phyloP scores from a whole-genome alignment of 2,329 filamentous ascomycete species.

The Arthroderma uncinatum region DNA sequence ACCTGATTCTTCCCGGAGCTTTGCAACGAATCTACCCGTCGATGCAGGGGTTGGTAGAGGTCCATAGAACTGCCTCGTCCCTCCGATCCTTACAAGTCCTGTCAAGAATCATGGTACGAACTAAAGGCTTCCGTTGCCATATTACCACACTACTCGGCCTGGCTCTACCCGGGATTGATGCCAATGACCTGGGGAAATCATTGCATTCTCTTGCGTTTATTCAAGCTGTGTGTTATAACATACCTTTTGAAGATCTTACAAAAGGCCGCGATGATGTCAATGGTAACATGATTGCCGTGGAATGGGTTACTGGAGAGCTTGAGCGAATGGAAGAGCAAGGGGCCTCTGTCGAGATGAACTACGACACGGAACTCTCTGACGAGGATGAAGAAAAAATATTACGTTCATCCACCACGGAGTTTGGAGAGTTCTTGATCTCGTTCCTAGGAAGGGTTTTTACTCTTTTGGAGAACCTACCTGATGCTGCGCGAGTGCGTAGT shows the following conservation, averaged over 20 bases:
- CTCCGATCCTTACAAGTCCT: constrained; percentile 85
- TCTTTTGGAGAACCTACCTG: constrained; percentile 84
- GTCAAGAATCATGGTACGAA: constrained; percentile 77
- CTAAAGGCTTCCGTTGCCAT: constrained; percentile 94
- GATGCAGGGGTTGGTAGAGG: constrained; percentile 90
- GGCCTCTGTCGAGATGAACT: constrained; percentile 74
- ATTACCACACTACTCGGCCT: constrained; percentile 88
- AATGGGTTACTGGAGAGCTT: constrained; percentile 92
- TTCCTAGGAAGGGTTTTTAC: constrained; percentile 93
- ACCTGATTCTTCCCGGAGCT: constrained; percentile 82
- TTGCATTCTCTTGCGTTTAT: constrained; percentile 90
- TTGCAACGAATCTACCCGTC: constrained; percentile 94
- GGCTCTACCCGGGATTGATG: constrained; percentile 88
- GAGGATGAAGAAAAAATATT: constrained; percentile 79
- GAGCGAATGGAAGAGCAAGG: constrained; percentile 85
- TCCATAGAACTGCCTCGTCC: constrained; percentile 90
- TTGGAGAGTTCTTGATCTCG: constrained; percentile 83
- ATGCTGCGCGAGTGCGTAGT: constrained; percentile 74
- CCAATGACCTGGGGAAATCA: constrained; percentile 95
- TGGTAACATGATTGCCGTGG: constrained; percentile 66
- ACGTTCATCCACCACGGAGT: constrained; percentile 84
- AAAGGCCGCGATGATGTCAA: constrained; percentile 56
- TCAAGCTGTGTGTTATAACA: constrained; percentile 89
- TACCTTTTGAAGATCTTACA: constrained; percentile 77
- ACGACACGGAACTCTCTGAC: constrained; percentile 67